Conservation (phyloP, 495 filamentous ascomycete species). For the Penicillium angulare region DNA sequence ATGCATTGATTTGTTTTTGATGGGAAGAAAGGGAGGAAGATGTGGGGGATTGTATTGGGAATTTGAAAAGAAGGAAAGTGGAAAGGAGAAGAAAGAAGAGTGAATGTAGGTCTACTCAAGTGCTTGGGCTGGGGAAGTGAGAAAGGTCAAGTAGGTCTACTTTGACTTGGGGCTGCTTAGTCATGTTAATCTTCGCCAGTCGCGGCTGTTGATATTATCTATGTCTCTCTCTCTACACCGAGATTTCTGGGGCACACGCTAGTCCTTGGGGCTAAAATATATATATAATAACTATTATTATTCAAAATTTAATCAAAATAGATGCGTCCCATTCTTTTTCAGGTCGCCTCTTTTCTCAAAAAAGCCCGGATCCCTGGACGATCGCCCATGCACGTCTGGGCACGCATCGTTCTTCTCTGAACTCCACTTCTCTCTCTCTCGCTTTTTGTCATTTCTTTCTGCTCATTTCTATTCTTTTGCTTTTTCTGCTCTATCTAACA, state of each 20-base stretch:
- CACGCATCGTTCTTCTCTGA: conserved; percentile 22
- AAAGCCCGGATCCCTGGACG: conserved; percentile 17
- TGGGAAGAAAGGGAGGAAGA: too few species aligned
- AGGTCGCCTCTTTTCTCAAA: conserved; percentile 16
- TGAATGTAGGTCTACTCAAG: too few species aligned
- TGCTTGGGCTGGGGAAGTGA: too few species aligned
- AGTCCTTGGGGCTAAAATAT: conserved; percentile 7
- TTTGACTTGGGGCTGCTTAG: too few species aligned
- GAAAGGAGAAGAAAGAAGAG: not conserved
- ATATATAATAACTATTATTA: too few species aligned
- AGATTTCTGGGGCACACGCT: conserved; percentile 14
- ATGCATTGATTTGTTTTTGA: conserved; percentile 7
- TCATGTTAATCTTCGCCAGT: too few species aligned
- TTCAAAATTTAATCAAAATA: conserved; percentile 6
- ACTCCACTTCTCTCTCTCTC: too few species aligned
- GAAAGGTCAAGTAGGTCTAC: not conserved
- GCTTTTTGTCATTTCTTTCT: too few species aligned
- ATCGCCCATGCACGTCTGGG: conserved; percentile 24
- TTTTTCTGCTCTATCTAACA: too few species aligned
- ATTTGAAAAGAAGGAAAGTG: not conserved
- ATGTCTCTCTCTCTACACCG: conserved; percentile 11
- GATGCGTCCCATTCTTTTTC: conserved; percentile 25
- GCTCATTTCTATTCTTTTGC: too few species aligned
- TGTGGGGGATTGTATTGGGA: not conserved
- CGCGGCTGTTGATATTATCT: conserved; percentile 24